phyloP scores from a whole-genome alignment of 2,329 filamentous ascomycete species.

The Alternaria ventricosa region DNA sequence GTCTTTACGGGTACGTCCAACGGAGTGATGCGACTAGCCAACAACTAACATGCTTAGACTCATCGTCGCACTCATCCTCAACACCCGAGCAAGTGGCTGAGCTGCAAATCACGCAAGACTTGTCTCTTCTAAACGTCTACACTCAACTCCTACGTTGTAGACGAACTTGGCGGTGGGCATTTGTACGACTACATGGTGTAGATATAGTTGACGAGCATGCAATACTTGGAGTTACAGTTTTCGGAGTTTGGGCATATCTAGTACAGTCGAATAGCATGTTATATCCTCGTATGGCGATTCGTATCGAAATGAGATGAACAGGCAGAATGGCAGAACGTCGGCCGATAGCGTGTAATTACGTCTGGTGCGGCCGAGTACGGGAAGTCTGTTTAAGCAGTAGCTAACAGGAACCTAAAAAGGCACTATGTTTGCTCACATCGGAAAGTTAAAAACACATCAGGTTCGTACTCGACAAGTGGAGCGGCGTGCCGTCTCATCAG shows the following conservation, averaged over 20 bases:
- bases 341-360: neutral
- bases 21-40: neutral
- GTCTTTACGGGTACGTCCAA: conserved; percentile 83
- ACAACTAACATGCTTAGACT: conserved; percentile 62
- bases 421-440: neutral
- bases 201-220: conserved; percentile 28
- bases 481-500: neutral
- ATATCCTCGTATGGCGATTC: neutral
- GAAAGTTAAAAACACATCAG: neutral
- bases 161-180: neutral
- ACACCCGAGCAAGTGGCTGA: conserved; percentile 77
- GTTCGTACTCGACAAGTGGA: neutral
- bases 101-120: neutral
- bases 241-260: conserved; percentile 26
- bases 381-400: neutral
- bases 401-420: neutral
- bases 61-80: conserved; percentile 91
- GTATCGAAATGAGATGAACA: neutral
- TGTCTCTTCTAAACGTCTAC: neutral
- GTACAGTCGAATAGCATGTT: neutral
- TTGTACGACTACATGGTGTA: conserved; percentile 42
- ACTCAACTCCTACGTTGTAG: neutral
- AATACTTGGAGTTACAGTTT: conserved; percentile 12
- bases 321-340: neutral
- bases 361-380: neutral